These are phyloP conservation scores for Pythium pyrilobum DNA, from an alignment of 352 stramenopile species.

Conservation along the genomic window DNA sequence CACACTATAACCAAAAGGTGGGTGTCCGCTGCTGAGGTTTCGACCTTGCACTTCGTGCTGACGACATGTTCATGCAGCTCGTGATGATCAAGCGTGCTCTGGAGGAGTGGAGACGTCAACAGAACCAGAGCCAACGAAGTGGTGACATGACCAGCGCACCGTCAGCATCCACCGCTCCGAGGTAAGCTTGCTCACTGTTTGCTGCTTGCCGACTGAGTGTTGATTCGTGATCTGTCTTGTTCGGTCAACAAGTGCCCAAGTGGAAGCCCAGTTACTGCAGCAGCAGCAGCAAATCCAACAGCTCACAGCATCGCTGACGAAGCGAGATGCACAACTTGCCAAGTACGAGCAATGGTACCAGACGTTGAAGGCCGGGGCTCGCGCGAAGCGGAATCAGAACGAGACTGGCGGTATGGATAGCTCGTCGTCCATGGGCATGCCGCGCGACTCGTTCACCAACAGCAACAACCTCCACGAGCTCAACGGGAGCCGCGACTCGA, in stretches of 20 bases:
- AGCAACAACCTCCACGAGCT: conserved; percentile 54
- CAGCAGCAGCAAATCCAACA: conserved; percentile 58
- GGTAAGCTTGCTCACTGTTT: neutral
- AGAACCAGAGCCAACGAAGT: conserved; percentile 19
- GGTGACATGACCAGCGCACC: neutral
- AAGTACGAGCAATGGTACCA: conserved; percentile 88
- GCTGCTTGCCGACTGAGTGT: neutral
- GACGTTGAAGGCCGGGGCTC: conserved; percentile 75
- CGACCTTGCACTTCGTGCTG: too few species aligned
- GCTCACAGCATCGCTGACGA: conserved; percentile 38
- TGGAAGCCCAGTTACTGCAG: conserved; percentile 35
- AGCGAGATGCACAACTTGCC: conserved; percentile 61
- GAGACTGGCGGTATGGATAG: conserved; percentile 11
- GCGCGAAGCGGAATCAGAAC: conserved; percentile 69
- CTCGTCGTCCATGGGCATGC: conserved; percentile 1
- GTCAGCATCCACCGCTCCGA: neutral
- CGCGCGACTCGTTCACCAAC: conserved; percentile 62
- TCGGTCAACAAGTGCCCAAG: conserved; percentile 5
- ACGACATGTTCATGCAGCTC: too few species aligned
- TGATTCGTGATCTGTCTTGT: neutral
- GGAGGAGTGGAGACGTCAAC: conserved; percentile 82
- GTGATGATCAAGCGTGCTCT: conserved; percentile 87
- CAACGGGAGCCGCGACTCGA: conserved; percentile 6
- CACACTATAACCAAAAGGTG: conserved; percentile 85
- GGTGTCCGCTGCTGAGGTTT: neutral